Evolutionary conservation across 345 rosid genomes (phyloP).

Genomic region (Microthlaspi erraticum): DNA sequence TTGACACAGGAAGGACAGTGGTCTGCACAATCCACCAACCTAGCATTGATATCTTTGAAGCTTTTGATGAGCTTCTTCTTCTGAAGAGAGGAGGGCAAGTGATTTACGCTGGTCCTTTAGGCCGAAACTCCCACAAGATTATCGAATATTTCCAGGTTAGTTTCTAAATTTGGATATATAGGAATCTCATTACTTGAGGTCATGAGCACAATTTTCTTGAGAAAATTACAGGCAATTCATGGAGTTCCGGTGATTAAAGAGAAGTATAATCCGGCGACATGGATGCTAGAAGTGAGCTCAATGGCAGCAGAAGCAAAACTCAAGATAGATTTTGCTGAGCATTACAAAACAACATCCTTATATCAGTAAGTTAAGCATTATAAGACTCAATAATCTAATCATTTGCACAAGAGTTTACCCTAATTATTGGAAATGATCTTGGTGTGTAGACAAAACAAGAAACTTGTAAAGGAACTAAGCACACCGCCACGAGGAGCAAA

Average conservation of each 20-base stretch:
- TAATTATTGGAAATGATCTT: background rate
- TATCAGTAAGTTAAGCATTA: conserved; percentile 53
- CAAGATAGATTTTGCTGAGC: conserved; percentile 74
- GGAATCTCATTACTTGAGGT: background rate
- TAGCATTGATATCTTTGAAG: conserved; percentile 87
- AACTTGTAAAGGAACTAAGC: conserved; percentile 59
- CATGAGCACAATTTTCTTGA: background rate
- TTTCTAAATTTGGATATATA: background rate
- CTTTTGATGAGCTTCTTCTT: conserved; percentile 77
- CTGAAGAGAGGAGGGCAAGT: conserved; percentile 94
- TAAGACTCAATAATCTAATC: background rate
- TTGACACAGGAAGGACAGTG: conserved; percentile 87
- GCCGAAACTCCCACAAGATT: conserved; percentile 65
- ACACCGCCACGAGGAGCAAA: conserved; percentile 55
- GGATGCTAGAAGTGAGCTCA: conserved; percentile 96
- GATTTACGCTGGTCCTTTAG: conserved; percentile 75
- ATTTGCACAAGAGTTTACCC: background rate
- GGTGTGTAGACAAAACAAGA: conserved; percentile 61
- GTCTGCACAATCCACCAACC: conserved; percentile 93
- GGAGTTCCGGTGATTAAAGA: conserved; percentile 70
- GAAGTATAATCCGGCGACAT: conserved; percentile 81
- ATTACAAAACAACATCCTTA: conserved; percentile 62
- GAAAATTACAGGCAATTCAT: conserved; percentile 54
- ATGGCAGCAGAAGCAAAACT: conserved; percentile 69
- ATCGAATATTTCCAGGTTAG: conserved; percentile 78